Evolutionary conservation across 257 asterid genomes (phyloP), one percentile per base, ranked within the genome.

Genomic region (Jacaranda mimosifolia): DNA sequence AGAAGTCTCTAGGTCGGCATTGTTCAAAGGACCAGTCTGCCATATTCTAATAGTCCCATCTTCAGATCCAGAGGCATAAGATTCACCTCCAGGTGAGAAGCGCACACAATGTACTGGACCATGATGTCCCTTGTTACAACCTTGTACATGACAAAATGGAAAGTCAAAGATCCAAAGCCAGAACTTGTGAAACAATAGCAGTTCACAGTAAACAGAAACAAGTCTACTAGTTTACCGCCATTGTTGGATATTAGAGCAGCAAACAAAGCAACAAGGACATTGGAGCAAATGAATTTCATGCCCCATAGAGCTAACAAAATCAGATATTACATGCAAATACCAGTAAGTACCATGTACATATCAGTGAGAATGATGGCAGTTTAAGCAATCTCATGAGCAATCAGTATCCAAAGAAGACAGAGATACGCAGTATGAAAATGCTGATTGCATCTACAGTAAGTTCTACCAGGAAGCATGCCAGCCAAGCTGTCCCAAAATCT

Each of bases 81-180:
- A 91, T 73, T 91, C 98, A 26, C 99, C 99, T 32, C 94, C 96
- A 0, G 98, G 99, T 39, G 99, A 88, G 86, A 93, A 93, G 71
- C 99, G 97, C 55, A 93, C 89, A 49, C 97, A 96, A 77, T 96
- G 99, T 46, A 96, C 97, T 0, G 99, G 99, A 76, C 99, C 99
- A 36, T 96, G 98, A 84, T 96, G 98, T 60, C 99, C 99, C 88
- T 96, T 96, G 87, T 96, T 95, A 91, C 98, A 95, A 60, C 97
- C 99, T 95, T 42, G 8, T n/a, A 38, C 11, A 53, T 10, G 63
- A 43, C 38, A 14, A 64, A 58, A 72, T 8, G 9, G 42, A 3
- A 26, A 2, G 7, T 51, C 12, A 36, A 63, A 58, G 59, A 43
- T 9, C 52, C 51, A 32, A 38, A 13, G 15, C 0, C 42, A 45